Evolutionary conservation across 306 rosid genomes (phyloP), one percentile per base, ranked within the genome.

Genomic region (Trichosanthes truncata): DNA sequence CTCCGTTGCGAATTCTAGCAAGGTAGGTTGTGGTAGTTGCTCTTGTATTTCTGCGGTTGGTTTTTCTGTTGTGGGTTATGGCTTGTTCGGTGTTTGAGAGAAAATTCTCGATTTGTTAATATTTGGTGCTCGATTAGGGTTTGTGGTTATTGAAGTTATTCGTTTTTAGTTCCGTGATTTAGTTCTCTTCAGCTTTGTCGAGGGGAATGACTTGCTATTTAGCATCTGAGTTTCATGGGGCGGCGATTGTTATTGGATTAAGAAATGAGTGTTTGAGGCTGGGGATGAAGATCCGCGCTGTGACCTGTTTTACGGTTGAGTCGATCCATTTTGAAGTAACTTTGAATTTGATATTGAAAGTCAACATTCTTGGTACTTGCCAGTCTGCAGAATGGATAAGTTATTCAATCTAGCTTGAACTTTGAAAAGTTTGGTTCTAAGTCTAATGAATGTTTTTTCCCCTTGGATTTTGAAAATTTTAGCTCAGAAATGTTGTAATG

Each of bases 1-100:
- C 76, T 80, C 89, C 65, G 56, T 80, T 36, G 36, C 85, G 56
- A 90, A 85, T 84, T 82, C 93, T 21, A 67, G 63, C 51, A 89
- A 91, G 97, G 97, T 93, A 87, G 15, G 43, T 48, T 7, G 61
- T 25, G 12, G 18, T 73, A 1, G 15, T 46, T 7, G 14, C 41
- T 43, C 49, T 66, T 43, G 21, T 18, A 3, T 41, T 41, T 3
- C 59, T 80, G 35, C 62, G 29, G 40, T 52, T 35, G 40, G 41
- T 53, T 38, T 21, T 60, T 25, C 11, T 53, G 31, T 38, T 48
- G 17, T 29, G 36, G 62, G 41, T 26, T 78, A 4, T 23, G n/a
- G 1, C 9, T 59, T 17, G 38, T 41, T 29, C 6, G 61, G 20
- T 10, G 21, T 78, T 78, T 18, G 21, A 31, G 10, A 29, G 46